phyloP scores from a whole-genome alignment of 225 moss, liverwort and hornwort species.

The Neckera pumila region DNA sequence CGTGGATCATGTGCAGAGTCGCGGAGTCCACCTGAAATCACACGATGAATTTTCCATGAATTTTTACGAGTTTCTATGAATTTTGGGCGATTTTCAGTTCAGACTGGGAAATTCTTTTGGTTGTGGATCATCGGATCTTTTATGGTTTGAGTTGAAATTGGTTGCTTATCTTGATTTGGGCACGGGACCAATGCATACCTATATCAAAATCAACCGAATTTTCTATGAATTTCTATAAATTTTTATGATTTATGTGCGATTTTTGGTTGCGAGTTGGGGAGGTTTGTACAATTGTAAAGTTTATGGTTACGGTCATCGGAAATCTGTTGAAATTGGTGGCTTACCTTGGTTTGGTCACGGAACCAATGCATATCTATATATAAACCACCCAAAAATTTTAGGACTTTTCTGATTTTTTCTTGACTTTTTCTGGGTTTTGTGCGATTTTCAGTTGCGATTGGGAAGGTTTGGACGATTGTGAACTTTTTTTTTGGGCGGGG shows the following conservation, averaged over 20 bases:
- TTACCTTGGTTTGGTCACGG: neutral
- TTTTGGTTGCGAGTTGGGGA: neutral
- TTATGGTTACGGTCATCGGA: neutral
- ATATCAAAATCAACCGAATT: neutral
- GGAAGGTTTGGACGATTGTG: neutral
- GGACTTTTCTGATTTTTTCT: neutral
- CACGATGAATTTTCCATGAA: neutral
- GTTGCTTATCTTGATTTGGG: neutral
- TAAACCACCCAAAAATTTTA: neutral
- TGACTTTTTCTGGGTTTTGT: neutral
- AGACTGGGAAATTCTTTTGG: too few species aligned
- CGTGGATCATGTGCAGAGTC: conserved; percentile 49
- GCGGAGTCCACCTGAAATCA: conserved; percentile 30
- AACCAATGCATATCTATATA: neutral
- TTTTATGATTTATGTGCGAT: neutral
- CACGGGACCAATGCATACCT: neutral
- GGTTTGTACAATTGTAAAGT: neutral
- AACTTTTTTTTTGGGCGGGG: too few species aligned
- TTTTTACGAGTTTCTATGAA: neutral
- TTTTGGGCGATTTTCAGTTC: neutral
- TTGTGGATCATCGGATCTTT: neutral
- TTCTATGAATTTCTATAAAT: neutral
- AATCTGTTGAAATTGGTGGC: neutral
- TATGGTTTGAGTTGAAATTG: neutral
- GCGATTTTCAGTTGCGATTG: neutral